phyloP scores from a whole-genome alignment of 306 rosid species.

The Senna siamea region DNA sequence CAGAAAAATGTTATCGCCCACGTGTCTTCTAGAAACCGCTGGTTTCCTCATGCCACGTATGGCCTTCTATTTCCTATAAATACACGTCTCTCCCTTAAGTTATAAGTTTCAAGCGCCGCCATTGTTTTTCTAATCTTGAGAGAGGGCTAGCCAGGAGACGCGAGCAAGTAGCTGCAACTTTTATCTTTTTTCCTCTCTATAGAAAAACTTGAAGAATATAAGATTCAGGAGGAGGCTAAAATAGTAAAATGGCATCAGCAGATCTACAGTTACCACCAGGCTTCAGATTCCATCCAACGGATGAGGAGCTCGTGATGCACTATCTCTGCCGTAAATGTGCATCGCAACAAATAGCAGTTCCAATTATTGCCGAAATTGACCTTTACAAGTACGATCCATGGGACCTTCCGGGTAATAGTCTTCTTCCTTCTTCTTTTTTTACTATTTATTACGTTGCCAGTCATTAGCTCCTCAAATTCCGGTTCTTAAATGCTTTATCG shows the following conservation, averaged over 20 bases:
- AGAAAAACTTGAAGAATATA: too few species aligned
- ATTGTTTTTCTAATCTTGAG: constrained; percentile 8
- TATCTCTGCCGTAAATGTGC: constrained; percentile 85
- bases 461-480: neutral
- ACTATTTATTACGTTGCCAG: too few species aligned
- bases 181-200: neutral
- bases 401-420: constrained; percentile 84
- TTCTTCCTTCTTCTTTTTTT: too few species aligned
- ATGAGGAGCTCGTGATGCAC: constrained; percentile 92
- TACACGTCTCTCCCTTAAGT: constrained; percentile 49
- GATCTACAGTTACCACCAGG: constrained; percentile 89
- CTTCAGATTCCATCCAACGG: constrained; percentile 95
- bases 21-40: constrained; percentile 69
- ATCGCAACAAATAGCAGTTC: constrained; percentile 72
- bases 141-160: neutral
- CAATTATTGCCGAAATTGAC: constrained; percentile 89
- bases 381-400: constrained; percentile 87
- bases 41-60: constrained; percentile 55
- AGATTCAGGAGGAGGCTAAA: too few species aligned
- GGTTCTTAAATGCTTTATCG: neutral
- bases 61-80: constrained; percentile 44
- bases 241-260: constrained; percentile 53
- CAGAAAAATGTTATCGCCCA: constrained; percentile 61
- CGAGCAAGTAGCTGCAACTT: too few species aligned
- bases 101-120: constrained; percentile 83